Evolutionary conservation across 2,329 filamentous ascomycete species (phyloP), one percentile per base, ranked within the genome.

Genomic region (Fusarium humuli): DNA sequence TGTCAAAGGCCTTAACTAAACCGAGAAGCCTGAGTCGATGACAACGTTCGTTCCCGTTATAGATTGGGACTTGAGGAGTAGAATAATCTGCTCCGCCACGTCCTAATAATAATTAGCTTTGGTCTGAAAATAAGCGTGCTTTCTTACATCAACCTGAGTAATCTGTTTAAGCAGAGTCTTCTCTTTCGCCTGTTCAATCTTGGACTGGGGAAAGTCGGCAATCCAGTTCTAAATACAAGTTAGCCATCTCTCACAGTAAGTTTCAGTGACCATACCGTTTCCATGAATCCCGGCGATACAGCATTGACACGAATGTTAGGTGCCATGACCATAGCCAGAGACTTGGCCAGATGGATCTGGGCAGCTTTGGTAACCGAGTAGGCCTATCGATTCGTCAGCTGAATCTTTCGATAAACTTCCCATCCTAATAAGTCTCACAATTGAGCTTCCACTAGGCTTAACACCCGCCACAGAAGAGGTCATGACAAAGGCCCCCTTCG

Each of bases 211-310:
- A 22, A 65, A 34, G 0, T n/a, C 46, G 1, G 8, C 32, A 1
- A 65, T 65, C 60, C 61, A 65, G 7, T 65, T 65, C 61, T 65
- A 7, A 0, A 0, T 18, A 9, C 8, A 6, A 9, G 4, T 40
- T 12, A 41, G 14, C 25, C 25, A 9, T 16, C 18, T 12, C 3
- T 16, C 9, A 10, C 11, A 1, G 9, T 6, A 4, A 5, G 20
- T 3, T n/a, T 3, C 7, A 6, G 1, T 23, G 2, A 12, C 1
- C 14, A 0, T 41, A 65, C 61, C 6, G 61, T 65, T 5, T 65
- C 44, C 61, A 65, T 65, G 2, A 65, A 65, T 5, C 61, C 61
- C 0, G 61, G 60, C 7, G 61, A 65, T 7, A 65, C 61, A 13
- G 60, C 25, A 5, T 65, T 65, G 16, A 65, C 52, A 5, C 61